These are phyloP conservation scores for Stagonosporopsis vannaccii DNA, from an alignment of 2,329 filamentous ascomycete genomes.

Conservation along the genomic window DNA sequence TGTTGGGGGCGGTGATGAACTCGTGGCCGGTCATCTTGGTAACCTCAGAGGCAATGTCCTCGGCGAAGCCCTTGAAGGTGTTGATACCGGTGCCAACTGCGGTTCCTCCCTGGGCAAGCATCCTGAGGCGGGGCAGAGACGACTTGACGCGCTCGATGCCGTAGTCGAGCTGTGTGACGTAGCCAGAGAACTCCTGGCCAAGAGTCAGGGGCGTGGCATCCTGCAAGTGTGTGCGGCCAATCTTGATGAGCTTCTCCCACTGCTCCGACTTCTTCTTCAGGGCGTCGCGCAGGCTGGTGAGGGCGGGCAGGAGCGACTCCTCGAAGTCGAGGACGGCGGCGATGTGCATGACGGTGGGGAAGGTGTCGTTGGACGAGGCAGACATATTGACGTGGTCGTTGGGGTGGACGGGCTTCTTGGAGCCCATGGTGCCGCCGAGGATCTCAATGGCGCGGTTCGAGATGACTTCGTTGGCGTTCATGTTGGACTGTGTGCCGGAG, in stretches of 20 bases:
- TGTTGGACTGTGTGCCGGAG: constrained; percentile 98
- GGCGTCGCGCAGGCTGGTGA: constrained; percentile 81
- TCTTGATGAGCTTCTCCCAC: constrained; percentile 98
- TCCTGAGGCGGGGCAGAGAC: constrained; percentile 80
- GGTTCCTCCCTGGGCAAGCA: constrained; percentile 93
- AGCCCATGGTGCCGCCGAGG: constrained; percentile 89
- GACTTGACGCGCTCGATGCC: constrained; percentile 87
- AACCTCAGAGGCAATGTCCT: constrained; percentile 90
- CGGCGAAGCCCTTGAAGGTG: constrained; percentile 94
- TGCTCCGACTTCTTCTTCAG: constrained; percentile 88
- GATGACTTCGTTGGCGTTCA: constrained; percentile 99
- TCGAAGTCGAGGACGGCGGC: constrained; percentile 94
- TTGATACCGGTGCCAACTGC: constrained; percentile 98
- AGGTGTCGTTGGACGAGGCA: constrained; percentile 98
- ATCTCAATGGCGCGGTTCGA: constrained; percentile 99
- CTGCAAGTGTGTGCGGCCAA: constrained; percentile 95
- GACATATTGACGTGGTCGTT: constrained; percentile 99
- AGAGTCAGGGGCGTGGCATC: constrained; percentile 95
- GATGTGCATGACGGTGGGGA: constrained; percentile 99
- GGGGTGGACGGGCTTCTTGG: constrained; percentile 98
- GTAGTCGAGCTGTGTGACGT: constrained; percentile 91
- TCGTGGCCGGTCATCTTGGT: constrained; percentile 89
- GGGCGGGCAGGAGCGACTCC: constrained; percentile 80
- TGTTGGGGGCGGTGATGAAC: constrained; percentile 97
- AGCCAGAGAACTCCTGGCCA: constrained; percentile 97